Evolutionary conservation across 2,329 filamentous ascomycete species (phyloP).

Genomic region (Sporothrix variecibatus): DNA sequence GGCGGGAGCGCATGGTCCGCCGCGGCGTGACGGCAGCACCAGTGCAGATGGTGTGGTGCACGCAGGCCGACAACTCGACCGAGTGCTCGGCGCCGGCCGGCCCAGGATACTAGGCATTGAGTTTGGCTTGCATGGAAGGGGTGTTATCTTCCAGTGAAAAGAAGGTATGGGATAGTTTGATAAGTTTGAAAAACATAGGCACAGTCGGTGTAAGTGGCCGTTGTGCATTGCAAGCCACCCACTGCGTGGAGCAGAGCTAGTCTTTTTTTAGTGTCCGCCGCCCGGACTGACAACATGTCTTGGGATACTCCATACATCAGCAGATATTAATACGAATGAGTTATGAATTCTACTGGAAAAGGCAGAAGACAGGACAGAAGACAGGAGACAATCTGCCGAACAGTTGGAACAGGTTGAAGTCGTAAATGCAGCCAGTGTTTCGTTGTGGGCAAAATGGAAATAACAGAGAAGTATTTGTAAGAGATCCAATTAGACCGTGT

Average conservation of each 20-base stretch:
- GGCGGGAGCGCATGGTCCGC: conserved; percentile 73
- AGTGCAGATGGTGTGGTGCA: conserved; percentile 73
- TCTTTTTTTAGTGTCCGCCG: neutral
- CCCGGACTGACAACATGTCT: neutral
- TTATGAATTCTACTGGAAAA: neutral
- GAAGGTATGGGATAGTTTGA: neutral
- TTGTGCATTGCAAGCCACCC: neutral
- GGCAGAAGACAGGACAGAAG: neutral
- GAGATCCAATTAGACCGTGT: neutral
- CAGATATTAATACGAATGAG: neutral
- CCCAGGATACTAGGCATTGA: conserved; percentile 25
- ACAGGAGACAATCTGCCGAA: neutral
- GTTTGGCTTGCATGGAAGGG: neutral
- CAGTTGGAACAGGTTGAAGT: neutral
- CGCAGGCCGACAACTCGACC: conserved; percentile 56
- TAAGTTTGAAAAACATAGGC: neutral
- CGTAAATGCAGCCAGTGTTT: neutral
- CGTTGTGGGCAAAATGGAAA: neutral
- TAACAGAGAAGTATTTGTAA: neutral
- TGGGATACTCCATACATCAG: neutral
- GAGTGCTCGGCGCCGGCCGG: conserved; percentile 44
- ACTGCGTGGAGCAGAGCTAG: neutral
- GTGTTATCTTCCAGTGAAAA: neutral
- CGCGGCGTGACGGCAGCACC: conserved; percentile 64
- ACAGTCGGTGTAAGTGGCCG: neutral